Base-by-base conservation (phyloP, 345 rosid genomes). In the Arabidopsis arenosa region DNA sequence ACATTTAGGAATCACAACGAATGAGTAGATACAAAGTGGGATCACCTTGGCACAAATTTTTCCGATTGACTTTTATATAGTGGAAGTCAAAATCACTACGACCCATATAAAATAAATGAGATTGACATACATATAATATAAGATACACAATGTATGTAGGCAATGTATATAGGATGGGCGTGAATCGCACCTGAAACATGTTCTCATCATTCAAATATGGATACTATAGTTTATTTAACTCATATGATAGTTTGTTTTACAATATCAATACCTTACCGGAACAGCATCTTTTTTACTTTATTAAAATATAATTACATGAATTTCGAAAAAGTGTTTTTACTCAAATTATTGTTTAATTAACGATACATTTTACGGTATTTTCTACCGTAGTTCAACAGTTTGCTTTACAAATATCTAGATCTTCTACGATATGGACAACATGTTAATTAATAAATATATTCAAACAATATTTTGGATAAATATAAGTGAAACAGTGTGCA, bases 71-170 rank as follows among this genome's bases (percentile, higher is more conserved):
- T 39, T 62, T 12, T 40, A 28, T 15, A 28, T 36, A 62, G 77
- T 33, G 40, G 55, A 64, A 64, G 63, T 74, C 64, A 74, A 54
- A 74, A 54, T 30, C 55, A 53, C 36, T 53, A 23, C 23, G 63
- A 73, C 43, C 54, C 18, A 62, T 7, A 21, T 26, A 63, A 72
- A 41, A 5, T 10, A 11, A 26, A 12, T 17, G 41, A 63, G 43
- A 32, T 66, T n/a, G 72, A 36, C 64, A 36, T 56, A 6, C 9
- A 18, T 18, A 18, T 18, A 18, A 9, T 35, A 43, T 17, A n/a
- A 45, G 12, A 12, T 28, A 39, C 12, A 4, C 33, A 48, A 6
- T 35, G 9, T 30, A 18, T 66, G 47, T 35, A 37, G 18, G 7
- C 35, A 49, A 7, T 35, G 9, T 32, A 21, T 66, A 36, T 35